A percentile compares a stretch with the other conserved stretches of the same genome.
Evolutionary conservation across 2,329 filamentous ascomycete species (phyloP).

Genomic region (Annulohypoxylon truncatum): DNA sequence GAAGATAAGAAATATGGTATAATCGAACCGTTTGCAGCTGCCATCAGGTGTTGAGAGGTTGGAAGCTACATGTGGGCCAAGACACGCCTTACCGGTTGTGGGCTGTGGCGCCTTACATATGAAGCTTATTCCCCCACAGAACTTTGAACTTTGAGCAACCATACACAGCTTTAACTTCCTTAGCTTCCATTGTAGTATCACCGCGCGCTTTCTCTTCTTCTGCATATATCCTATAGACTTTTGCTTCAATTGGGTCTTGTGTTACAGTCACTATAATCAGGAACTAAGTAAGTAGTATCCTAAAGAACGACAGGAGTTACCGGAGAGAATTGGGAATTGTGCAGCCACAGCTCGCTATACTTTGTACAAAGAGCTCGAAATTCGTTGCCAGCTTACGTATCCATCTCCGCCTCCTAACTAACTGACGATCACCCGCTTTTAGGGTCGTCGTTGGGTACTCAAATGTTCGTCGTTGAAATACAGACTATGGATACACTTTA

Average conservation of each 20-base stretch:
- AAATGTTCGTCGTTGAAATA: not conserved
- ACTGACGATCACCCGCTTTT: slow-evolving; percentile 20
- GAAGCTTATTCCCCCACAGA: slow-evolving; percentile 25
- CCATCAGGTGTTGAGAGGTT: not conserved
- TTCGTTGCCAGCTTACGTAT: slow-evolving; percentile 23
- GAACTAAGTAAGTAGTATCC: slow-evolving; percentile 6
- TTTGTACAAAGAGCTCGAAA: slow-evolving; percentile 3
- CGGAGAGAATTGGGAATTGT: not conserved
- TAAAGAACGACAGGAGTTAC: not conserved
- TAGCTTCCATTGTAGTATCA: slow-evolving; percentile 15
- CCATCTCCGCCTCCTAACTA: slow-evolving; percentile 20
- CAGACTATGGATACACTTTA: slow-evolving; percentile 19
- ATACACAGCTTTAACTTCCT: not conserved
- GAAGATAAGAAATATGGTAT: not conserved
- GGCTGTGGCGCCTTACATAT: slow-evolving; percentile 2
- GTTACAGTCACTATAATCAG: not conserved
- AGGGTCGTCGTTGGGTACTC: slow-evolving; percentile 5
- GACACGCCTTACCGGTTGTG: not conserved
- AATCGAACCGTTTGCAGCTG: not conserved
- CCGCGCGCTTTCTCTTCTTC: not conserved
- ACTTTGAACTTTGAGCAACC: slow-evolving; percentile 17
- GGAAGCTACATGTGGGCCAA: not conserved
- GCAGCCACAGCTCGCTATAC: not conserved
- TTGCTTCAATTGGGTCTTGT: slow-evolving; percentile 5
- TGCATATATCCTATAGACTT: slow-evolving; percentile 11